A percentile compares a stretch with the other conserved stretches of the same genome.
These are phyloP conservation scores for Monsonia emarginata DNA, from an alignment of 441 rosid genomes.

Conservation along the genomic window DNA sequence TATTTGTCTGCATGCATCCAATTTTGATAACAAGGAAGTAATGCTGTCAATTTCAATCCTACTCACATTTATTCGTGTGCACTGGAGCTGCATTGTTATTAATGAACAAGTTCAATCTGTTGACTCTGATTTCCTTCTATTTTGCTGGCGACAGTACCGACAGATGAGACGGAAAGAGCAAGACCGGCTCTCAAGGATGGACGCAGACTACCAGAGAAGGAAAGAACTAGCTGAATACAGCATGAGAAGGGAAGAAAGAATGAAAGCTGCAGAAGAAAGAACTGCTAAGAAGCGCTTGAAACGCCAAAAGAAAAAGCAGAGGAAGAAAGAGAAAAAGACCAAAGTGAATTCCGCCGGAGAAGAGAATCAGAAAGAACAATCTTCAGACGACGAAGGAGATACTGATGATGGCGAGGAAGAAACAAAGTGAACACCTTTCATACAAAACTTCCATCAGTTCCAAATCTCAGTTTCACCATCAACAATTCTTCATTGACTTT, in stretches of 20 bases:
- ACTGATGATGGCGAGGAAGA: conserved; percentile 32
- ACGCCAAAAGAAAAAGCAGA: conserved; percentile 77
- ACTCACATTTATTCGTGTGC: too few species aligned
- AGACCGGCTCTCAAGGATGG: conserved; percentile 83
- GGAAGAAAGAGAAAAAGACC: conserved; percentile 55
- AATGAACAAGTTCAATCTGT: background rate
- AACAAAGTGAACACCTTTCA: conserved; percentile 7
- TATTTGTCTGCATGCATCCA: background rate
- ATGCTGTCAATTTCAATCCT: background rate
- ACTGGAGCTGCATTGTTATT: too few species aligned
- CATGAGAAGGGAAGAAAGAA: conserved; percentile 72
- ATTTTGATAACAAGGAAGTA: background rate
- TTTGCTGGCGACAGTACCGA: conserved; percentile 45
- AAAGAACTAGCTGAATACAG: conserved; percentile 57
- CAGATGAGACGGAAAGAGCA: conserved; percentile 90
- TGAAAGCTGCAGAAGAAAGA: conserved; percentile 63
- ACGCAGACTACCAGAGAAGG: conserved; percentile 63
- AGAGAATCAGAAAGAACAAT: conserved; percentile 35
- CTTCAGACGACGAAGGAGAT: conserved; percentile 32
- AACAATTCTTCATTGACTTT: background rate
- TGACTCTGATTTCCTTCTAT: background rate
- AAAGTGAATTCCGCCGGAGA: conserved; percentile 32
- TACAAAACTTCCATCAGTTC: background rate
- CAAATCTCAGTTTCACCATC: background rate
- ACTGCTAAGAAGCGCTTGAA: conserved; percentile 75